Percentiles rank a stretch among this genome's conserved stretches.
These are phyloP conservation scores for Sungouiozyma intestinalis DNA, from an alignment of 805 yeast species.

Conservation along the genomic window DNA sequence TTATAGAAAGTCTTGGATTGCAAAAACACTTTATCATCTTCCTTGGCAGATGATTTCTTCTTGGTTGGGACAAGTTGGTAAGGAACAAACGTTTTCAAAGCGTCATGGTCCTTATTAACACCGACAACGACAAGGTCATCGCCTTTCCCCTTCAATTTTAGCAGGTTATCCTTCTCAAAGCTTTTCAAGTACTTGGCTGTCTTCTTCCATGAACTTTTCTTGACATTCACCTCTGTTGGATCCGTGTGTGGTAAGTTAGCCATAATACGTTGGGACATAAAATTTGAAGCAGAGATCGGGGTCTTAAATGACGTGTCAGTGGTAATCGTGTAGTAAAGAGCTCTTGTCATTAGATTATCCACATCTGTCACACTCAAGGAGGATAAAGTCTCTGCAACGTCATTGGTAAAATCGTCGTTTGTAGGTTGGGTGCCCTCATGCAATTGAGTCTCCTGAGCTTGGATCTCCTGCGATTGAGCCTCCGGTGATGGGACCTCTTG, in stretches of 20 bases:
- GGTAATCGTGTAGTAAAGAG: constrained; percentile 61
- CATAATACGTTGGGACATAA: constrained; percentile 60
- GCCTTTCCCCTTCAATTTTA: constrained; percentile 73
- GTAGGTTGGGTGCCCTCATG: constrained; percentile 5
- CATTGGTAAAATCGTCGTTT: constrained; percentile 9
- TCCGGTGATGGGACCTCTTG: no score
- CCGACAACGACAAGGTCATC: constrained; percentile 59
- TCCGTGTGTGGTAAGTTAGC: constrained; percentile 60
- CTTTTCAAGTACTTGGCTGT: constrained; percentile 75
- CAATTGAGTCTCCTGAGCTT: constrained; percentile 4
- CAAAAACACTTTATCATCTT: constrained; percentile 21
- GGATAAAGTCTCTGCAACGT: constrained; percentile 30
- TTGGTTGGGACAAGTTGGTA: constrained; percentile 33
- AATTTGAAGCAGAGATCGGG: constrained; percentile 65
- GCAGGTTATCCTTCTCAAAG: constrained; percentile 65
- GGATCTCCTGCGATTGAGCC: constrained; percentile 4
- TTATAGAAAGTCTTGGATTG: constrained; percentile 36
- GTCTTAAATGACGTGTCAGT: constrained; percentile 38
- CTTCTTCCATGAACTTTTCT: constrained; percentile 84
- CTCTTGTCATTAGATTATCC: constrained; percentile 63
- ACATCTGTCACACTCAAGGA: constrained; percentile 49
- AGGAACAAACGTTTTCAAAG: constrained; percentile 51
- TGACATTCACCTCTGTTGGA: constrained; percentile 43
- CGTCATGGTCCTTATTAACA: constrained; percentile 38
- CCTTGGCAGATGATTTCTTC: constrained; percentile 6